Conservation (phyloP, 257 asterid genomes). For the Ilex asprella region DNA sequence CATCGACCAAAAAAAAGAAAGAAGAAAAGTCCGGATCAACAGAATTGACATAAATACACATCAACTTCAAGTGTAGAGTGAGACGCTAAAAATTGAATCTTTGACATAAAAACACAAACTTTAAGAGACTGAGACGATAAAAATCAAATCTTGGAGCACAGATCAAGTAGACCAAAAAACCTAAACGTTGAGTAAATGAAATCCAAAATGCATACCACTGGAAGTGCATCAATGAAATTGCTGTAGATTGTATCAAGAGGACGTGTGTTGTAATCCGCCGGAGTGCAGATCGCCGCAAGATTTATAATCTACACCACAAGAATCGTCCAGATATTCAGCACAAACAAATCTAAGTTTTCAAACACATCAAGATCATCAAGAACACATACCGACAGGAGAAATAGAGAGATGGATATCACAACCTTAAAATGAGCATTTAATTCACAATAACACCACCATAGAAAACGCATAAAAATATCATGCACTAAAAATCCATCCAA, state of each 20-base stretch:
- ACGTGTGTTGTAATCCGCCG: slow-evolving; percentile 88
- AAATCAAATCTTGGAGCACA: background rate
- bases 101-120: background rate
- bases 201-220: slow-evolving; percentile 47
- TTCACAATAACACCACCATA: no score
- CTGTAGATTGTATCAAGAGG: slow-evolving; percentile 94
- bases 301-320: slow-evolving; percentile 50
- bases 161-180: slow-evolving; percentile 7
- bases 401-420: no score
- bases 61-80: no score
- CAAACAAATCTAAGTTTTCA: no score
- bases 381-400: no score
- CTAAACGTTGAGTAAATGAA: slow-evolving; percentile 6
- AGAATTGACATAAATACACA: background rate
- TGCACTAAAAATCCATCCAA: no score
- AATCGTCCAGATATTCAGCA: background rate
- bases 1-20: background rate
- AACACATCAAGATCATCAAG: no score
- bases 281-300: slow-evolving; percentile 96
- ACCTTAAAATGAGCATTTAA: no score
- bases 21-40: background rate
- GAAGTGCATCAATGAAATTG: slow-evolving; percentile 89
- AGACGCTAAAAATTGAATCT: background rate
- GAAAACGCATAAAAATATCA: no score
- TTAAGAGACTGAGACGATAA: background rate